Evolutionary conservation across 2,329 filamentous ascomycete genomes (phyloP).

Genomic region (Moelleriella libera): DNA sequence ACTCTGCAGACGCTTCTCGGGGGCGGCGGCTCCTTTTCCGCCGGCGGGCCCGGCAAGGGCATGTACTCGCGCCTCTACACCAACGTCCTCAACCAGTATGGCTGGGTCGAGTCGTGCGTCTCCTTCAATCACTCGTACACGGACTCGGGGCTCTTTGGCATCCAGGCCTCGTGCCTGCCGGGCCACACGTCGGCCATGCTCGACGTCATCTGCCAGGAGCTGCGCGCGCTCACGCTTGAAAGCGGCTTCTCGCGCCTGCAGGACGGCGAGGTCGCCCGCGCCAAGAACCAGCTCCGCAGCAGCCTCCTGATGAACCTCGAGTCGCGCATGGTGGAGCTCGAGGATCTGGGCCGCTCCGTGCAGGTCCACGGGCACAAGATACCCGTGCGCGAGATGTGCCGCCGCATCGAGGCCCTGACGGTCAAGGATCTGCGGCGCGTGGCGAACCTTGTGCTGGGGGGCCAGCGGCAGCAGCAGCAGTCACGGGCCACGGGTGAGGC

Average conservation of each 20-base stretch:
- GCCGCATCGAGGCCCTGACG: conserved; percentile 68
- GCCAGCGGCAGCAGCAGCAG: conserved; percentile 16
- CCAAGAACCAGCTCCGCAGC: conserved; percentile 91
- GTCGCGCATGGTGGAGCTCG: conserved; percentile 90
- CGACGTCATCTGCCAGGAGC: conserved; percentile 86
- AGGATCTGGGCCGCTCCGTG: conserved; percentile 87
- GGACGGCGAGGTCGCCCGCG: conserved; percentile 67
- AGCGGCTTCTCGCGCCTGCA: conserved; percentile 60
- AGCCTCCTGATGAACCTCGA: conserved; percentile 95
- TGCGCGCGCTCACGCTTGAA: conserved; percentile 64
- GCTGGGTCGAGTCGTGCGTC: conserved; percentile 91
- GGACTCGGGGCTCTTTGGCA: conserved; percentile 89
- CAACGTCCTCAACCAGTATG: conserved; percentile 93
- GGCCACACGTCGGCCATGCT: conserved; percentile 70
- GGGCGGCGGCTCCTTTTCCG: conserved; percentile 90
- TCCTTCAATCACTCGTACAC: conserved; percentile 98
- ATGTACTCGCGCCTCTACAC: conserved; percentile 99
- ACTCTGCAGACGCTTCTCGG: conserved; percentile 92
- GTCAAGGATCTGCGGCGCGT: conserved; percentile 71
- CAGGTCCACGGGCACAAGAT: conserved; percentile 94
- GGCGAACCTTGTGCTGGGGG: conserved; percentile 63
- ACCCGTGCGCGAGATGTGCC: conserved; percentile 85
- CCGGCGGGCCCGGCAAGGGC: conserved; percentile 91
- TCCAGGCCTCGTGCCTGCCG: conserved; percentile 74
- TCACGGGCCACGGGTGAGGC: conserved; percentile 31